phyloP scores from a whole-genome alignment of 148 eudicot genomes.

The Persicaria tinctoria region DNA sequence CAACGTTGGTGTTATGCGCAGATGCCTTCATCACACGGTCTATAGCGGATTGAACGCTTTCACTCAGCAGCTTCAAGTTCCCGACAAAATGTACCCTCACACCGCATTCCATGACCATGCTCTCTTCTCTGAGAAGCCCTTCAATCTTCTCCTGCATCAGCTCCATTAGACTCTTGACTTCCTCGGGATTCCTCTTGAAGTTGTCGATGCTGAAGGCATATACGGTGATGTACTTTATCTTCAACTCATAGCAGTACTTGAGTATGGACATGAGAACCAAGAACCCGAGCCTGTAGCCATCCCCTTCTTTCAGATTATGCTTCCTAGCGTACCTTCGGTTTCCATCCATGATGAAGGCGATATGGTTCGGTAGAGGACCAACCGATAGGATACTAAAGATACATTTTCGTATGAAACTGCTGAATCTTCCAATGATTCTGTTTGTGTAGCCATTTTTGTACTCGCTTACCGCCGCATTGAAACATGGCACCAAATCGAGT shows the following conservation, averaged over 20 bases:
- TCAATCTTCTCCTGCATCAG: slow-evolving; percentile 13
- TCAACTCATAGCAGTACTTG: slow-evolving; percentile 13
- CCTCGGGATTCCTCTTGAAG: slow-evolving; percentile 10
- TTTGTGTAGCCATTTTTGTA: not conserved
- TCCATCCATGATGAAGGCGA: slow-evolving; percentile 14
- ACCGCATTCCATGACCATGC: not conserved
- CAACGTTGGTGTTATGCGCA: not conserved
- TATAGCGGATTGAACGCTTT: not conserved
- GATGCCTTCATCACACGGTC: not conserved
- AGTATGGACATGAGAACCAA: not conserved
- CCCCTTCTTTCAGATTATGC: not conserved
- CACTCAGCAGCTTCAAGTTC: slow-evolving; percentile 2
- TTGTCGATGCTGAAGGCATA: slow-evolving; percentile 14
- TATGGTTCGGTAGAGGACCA: slow-evolving; percentile 12
- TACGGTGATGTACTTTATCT: not conserved
- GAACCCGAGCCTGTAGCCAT: slow-evolving; percentile 8
- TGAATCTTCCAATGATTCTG: not conserved
- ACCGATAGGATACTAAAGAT: slow-evolving; percentile 7
- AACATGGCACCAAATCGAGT: not conserved
- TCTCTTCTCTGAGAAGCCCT: slow-evolving; percentile 6
- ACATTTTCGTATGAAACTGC: not conserved
- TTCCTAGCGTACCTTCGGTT: slow-evolving; percentile 13
- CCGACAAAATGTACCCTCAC: slow-evolving; percentile 9
- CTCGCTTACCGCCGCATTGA: not conserved
- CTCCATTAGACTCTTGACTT: not conserved